Percentiles rank a stretch among this genome's conserved stretches.
These are phyloP conservation scores for Mycena olivaceomarginata DNA, from an alignment of 768 basidiomycete species.

Conservation along the genomic window DNA sequence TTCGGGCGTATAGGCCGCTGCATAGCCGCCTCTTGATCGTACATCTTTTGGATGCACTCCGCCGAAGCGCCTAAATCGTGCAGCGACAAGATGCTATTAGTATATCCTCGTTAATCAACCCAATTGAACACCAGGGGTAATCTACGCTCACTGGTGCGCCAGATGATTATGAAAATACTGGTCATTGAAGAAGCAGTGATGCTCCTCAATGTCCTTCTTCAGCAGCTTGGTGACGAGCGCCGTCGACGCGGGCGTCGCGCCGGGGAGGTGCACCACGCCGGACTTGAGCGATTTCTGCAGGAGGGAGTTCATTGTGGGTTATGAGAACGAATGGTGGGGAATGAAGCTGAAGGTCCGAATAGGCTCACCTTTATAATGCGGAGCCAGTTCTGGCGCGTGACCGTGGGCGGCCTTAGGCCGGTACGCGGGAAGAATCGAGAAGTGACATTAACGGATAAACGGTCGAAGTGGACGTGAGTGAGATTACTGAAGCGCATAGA, in stretches of 20 bases:
- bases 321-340: background rate
- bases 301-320: conserved; percentile 14
- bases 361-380: background rate
- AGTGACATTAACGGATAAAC: background rate
- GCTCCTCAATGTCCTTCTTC: conserved; percentile 15
- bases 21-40: conserved; percentile 13
- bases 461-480: background rate
- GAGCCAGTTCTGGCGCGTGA: background rate
- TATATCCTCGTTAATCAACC: background rate
- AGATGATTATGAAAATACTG: conserved; percentile 25
- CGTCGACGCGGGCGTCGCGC: conserved; percentile 16
- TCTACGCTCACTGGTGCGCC: conserved; percentile 24
- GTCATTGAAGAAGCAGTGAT: conserved; percentile 38
- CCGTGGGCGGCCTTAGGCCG: background rate
- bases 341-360: background rate
- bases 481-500: background rate
- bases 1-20: conserved; percentile 2
- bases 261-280: conserved; percentile 31
- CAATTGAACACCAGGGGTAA: no score
- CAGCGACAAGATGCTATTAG: background rate
- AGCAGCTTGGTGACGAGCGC: conserved; percentile 18
- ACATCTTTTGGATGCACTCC: conserved; percentile 21
- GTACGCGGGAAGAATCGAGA: no score
- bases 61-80: conserved; percentile 25
- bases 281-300: background rate